Base-by-base conservation (phyloP, 805 yeast species). In the Candida cerambycidarum region DNA sequence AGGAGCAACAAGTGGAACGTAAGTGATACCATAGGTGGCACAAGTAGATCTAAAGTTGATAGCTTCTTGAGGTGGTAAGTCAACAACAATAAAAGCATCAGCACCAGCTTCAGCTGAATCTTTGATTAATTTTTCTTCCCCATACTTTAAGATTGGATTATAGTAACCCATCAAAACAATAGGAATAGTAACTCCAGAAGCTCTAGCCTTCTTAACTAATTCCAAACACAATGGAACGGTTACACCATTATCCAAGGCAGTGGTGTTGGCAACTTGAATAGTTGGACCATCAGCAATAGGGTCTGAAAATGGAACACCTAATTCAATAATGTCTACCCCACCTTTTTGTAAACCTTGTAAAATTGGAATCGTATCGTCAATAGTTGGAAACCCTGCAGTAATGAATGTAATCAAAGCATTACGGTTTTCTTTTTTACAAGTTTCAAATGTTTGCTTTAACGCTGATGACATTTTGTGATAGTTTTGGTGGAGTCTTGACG, bases 271-370 rank as follows among this genome's bases (percentile, higher is more conserved):
- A 25, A 72, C 81, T 69, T 93, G 99, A 57, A 93, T 93, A 13
- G 96, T 88, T 30, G 98, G 96, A 37, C 99, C 99, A 64, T 93
- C 99, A 25, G 98, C 99, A 62, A 93, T 89, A 29, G 99, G 99
- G 62, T 93, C 99, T 16, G 96, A 84, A 63, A 93, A 93, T 37
- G 99, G 99, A 61, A 93, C 69, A 48, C 99, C 99, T 36, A 93
- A 69, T 68, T 93, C 99, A 53, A 93, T 88, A 48, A 93, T 78
- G 59, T 93, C 98, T 29, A 86, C 95, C 44, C 99, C 99, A 52
- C 96, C 97, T 21, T 79, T 86, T 70, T 93, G 98, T 69, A 93
- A 79, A 16, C 93, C 92, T 61, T 82, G 78, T 62, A 93, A 62
- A 49, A 90, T 79, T 6, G 95, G 95, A 38, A 93, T 73, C 1